Evolutionary conservation across 176 grass and related monocot species (phyloP).

Genomic region (Oryza meyeriana): DNA sequence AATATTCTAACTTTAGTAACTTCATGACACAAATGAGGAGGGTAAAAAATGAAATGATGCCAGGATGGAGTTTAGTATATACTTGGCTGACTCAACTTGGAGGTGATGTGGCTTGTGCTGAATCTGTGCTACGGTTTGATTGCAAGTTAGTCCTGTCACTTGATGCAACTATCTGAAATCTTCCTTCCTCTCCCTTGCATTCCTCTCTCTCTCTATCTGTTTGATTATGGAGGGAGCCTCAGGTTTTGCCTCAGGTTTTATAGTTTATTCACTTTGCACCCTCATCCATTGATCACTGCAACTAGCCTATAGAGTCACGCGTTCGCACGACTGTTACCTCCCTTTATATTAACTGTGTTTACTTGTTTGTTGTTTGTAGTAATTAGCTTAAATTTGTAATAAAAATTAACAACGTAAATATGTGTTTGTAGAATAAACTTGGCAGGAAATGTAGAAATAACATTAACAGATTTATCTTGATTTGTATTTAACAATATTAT

Average conservation of each 20-base stretch:
- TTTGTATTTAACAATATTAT: no score
- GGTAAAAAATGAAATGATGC: neutral
- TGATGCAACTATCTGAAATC: neutral
- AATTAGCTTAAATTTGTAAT: no score
- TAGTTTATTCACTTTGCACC: neutral
- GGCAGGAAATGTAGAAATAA: no score
- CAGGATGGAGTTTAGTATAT: neutral
- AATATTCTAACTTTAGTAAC: neutral
- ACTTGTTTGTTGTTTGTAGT: no score
- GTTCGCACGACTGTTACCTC: no score
- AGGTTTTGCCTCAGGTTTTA: neutral
- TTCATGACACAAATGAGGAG: neutral
- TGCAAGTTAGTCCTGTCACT: neutral
- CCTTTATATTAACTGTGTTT: no score
- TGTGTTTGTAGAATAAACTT: no score
- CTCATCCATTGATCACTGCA: neutral
- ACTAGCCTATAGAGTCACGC: no score
- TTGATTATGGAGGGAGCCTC: neutral
- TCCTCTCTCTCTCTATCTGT: neutral
- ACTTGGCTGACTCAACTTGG: neutral
- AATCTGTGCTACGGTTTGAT: neutral
- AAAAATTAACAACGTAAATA: no score
- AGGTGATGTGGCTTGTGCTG: neutral
- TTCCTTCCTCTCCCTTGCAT: neutral
- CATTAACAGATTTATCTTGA: no score